These are phyloP conservation scores for Suillus weaverae DNA, from an alignment of 768 basidiomycete genomes.

Conservation along the genomic window DNA sequence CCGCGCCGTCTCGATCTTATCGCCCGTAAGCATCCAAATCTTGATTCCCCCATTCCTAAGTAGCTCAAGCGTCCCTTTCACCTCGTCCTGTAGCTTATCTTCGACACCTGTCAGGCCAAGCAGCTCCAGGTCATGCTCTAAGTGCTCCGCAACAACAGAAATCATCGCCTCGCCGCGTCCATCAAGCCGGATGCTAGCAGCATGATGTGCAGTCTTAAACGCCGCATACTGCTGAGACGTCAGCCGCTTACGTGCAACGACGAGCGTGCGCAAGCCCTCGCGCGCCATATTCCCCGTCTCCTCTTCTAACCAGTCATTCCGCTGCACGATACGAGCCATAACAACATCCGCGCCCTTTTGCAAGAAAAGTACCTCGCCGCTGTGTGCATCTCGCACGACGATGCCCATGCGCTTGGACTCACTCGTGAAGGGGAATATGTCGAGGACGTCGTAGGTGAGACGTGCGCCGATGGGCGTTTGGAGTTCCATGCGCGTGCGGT, in stretches of 20 bases:
- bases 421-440: conserved; percentile 97
- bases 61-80: conserved; percentile 89
- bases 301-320: conserved; percentile 99
- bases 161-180: conserved; percentile 82
- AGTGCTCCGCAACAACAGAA: conserved; percentile 65
- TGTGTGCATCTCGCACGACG: conserved; percentile 76
- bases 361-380: conserved; percentile 82
- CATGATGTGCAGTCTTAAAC: conserved; percentile 71
- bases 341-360: conserved; percentile 99
- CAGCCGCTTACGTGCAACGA: conserved; percentile 83
- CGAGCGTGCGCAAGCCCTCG: conserved; percentile 92
- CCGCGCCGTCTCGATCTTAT: conserved; percentile 98
- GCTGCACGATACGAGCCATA: conserved; percentile 91
- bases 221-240: conserved; percentile 65
- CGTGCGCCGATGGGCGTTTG: conserved; percentile 65
- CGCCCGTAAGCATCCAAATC: conserved; percentile 99
- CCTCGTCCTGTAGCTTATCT: conserved; percentile 97
- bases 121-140: conserved; percentile 90
- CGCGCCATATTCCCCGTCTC: conserved; percentile 98
- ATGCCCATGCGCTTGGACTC: conserved; percentile 99
- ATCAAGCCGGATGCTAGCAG: conserved; percentile 78
- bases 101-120: conserved; percentile 97
- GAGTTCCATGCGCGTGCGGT: conserved; percentile 87
- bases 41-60: conserved; percentile 94
- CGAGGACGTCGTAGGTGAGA: conserved; percentile 81